Percentiles rank a stretch among this genome's conserved stretches.
These are phyloP conservation scores for Plasmodium ovale DNA, from an alignment of 169 alveolate genomes.

Conservation along the genomic window DNA sequence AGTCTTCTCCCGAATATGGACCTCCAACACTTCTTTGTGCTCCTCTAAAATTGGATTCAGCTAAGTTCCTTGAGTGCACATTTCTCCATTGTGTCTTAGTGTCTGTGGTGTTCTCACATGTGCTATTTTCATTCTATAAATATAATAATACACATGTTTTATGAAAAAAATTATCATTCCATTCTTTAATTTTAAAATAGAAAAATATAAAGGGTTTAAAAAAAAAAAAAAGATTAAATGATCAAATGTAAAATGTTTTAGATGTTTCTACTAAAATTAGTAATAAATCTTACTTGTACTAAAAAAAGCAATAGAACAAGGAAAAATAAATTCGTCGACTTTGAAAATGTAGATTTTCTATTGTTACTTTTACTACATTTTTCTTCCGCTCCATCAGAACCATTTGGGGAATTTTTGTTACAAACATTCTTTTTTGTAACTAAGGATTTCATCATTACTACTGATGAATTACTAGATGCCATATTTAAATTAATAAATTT, in stretches of 20 bases:
- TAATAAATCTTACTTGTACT: constrained; percentile 14
- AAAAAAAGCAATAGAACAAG: neutral
- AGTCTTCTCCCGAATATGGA: neutral
- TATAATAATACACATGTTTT: neutral
- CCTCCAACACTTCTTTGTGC: neutral
- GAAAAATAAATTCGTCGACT: neutral
- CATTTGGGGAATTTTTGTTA: neutral
- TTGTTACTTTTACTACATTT: neutral
- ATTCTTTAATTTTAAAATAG: neutral
- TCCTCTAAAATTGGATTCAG: neutral
- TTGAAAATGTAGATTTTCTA: neutral
- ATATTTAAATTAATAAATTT: no score
- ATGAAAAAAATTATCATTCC: neutral
- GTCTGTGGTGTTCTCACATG: neutral
- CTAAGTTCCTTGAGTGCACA: neutral
- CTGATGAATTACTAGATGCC: no score
- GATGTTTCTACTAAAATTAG: neutral
- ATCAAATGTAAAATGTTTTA: neutral
- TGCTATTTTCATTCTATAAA: neutral
- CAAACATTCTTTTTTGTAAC: neutral
- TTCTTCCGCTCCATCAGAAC: neutral
- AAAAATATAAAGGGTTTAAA: no score
- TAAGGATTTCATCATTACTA: neutral
- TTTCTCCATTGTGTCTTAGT: neutral
- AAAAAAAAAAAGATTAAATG: neutral